phyloP scores from a whole-genome alignment of 345 rosid genomes.

The Zanthoxylum bungeanum region DNA sequence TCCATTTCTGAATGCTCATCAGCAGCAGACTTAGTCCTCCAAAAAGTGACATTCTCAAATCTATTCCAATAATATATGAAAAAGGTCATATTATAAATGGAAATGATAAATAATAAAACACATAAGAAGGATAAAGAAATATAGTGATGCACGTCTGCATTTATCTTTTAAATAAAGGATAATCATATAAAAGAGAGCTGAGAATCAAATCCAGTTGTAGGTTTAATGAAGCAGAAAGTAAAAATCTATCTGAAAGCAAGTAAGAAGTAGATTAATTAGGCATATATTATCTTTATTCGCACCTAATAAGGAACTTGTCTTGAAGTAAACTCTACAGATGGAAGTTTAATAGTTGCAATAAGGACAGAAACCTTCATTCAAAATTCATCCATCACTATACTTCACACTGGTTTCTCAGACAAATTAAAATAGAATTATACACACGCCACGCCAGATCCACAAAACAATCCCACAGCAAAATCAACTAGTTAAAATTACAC shows the following conservation, averaged over 20 bases:
- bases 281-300: no score
- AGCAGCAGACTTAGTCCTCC: conserved; percentile 57
- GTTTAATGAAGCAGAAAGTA: background rate
- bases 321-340: background rate
- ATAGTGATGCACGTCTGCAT: no score
- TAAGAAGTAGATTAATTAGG: background rate
- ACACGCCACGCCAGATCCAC: background rate
- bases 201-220: background rate
- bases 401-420: background rate
- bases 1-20: conserved; percentile 39
- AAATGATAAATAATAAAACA: conserved; percentile 2
- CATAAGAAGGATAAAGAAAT: background rate
- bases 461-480: background rate
- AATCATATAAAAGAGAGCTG: background rate
- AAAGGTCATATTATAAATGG: background rate
- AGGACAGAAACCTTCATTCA: background rate
- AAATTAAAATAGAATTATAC: background rate
- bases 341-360: background rate
- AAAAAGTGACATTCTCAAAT: conserved; percentile 74
- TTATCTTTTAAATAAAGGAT: conserved; percentile 1
- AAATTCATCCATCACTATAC: background rate
- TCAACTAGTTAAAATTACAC: background rate
- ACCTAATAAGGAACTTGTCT: background rate
- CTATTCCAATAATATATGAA: conserved; percentile 27
- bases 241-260: background rate